phyloP scores from a whole-genome alignment of 768 basidiomycete genomes.

The Termitomyces sp. region DNA sequence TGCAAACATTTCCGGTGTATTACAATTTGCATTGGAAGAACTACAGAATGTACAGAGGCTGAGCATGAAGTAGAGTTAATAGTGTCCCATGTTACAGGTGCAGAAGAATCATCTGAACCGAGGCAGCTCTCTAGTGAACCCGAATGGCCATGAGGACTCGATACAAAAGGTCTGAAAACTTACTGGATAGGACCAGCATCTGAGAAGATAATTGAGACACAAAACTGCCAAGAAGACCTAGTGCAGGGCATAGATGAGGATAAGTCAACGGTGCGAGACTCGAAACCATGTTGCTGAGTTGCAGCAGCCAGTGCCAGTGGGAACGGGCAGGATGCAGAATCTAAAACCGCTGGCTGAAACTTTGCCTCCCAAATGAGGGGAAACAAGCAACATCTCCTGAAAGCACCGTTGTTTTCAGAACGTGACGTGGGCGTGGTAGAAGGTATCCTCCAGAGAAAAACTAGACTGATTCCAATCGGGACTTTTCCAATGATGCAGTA shows the following conservation, averaged over 20 bases:
- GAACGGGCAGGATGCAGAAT: not conserved
- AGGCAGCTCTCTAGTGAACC: no score
- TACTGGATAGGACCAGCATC: not conserved
- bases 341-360: not conserved
- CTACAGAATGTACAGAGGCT: not conserved
- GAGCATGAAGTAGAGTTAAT: not conserved
- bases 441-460: not conserved
- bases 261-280: not conserved
- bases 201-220: not conserved
- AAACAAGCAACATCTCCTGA: not conserved
- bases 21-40: not conserved
- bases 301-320: not conserved
- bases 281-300: not conserved
- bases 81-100: not conserved
- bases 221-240: not conserved
- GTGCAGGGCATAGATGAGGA: not conserved
- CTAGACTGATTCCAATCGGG: not conserved
- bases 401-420: not conserved
- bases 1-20: not conserved
- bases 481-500: not conserved
- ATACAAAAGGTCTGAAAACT: not conserved
- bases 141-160: not conserved
- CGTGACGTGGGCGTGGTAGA: not conserved
- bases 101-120: not conserved
- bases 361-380: not conserved